A percentile compares a stretch with the other conserved stretches of the same genome.
Conservation (phyloP, 345 rosid genomes). For the Brassica incana region DNA sequence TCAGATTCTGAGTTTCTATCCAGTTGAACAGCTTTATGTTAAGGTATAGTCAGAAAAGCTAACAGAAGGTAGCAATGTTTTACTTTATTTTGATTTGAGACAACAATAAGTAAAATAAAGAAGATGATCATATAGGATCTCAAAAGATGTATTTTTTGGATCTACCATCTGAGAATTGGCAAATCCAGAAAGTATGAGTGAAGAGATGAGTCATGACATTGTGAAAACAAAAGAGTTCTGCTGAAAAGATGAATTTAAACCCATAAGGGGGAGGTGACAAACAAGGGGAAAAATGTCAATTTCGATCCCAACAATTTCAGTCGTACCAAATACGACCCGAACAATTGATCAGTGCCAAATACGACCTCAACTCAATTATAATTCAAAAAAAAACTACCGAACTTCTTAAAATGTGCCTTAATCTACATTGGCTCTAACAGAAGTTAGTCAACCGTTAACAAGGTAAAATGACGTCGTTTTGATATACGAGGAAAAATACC, state of each 20-base stretch:
- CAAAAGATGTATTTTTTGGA: background rate
- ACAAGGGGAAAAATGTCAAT: too few species aligned
- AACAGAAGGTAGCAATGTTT: constrained; percentile 8
- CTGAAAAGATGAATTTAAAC: background rate
- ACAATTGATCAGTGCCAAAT: too few species aligned
- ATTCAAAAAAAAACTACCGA: too few species aligned
- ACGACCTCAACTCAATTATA: too few species aligned
- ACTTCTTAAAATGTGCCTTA: too few species aligned
- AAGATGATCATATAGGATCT: background rate
- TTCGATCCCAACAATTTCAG: too few species aligned
- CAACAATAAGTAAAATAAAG: background rate
- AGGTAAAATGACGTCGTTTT: too few species aligned
- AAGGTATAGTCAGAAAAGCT: background rate
- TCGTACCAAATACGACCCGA: too few species aligned
- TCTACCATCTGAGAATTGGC: background rate
- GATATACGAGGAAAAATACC: too few species aligned
- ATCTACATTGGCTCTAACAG: too few species aligned
- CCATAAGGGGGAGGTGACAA: background rate
- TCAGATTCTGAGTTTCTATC: background rate
- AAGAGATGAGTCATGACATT: constrained; percentile 25
- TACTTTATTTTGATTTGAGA: constrained; percentile 27
- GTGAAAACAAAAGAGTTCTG: too few species aligned
- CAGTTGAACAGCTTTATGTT: background rate
- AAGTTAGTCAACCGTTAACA: too few species aligned
- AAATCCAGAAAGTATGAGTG: constrained; percentile 27